Base-by-base conservation (phyloP, 441 rosid species). In the Sinapis alba region DNA sequence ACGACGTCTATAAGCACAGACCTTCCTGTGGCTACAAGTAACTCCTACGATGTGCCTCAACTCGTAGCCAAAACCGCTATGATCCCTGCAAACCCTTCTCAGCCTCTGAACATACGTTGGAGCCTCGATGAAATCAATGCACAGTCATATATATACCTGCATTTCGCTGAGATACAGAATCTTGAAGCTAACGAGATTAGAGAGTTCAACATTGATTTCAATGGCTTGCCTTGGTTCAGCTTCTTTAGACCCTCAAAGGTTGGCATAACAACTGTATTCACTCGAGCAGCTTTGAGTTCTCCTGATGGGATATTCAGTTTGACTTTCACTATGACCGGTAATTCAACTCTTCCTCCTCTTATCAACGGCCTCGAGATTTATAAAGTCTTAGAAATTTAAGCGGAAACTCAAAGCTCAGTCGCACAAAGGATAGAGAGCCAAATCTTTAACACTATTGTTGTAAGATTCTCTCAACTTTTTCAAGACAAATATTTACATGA, bases 301-400 rank as follows among this genome's bases (percentile, higher is more conserved):
- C 72, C 50, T 0, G 51, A 65, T 27, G 62, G 21, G 30, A 13
- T 10, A 24, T 58, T 66, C 9, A 19, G 57, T n/a, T 47, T 78
- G 51, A 6, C 54, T 13, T 15, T 83, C 23, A 4, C 18, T 1
- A 58, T 28, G 27, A 74, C 82, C 0, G 6, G 21, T n/a, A 69
- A 30, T 7, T 83, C 86, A 4, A 68, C 74, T 1, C 78, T 72
- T 62, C 80, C 80, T 16, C 86, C 86, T 1, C 65, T 80, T 24
- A 27, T 80, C 23, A 83, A 83, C 21, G 84, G 76, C 18, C 43
- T 75, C 10, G 82, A 83, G 62, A 38, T 72, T 23, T 78, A 71
- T 18, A 20, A n/a, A 59, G 74, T 34, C n/a, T n/a, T n/a, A 82
- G 85, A 73, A 82, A 79, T 62, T 79, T 79, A 50, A 67, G 50